Conservation (phyloP, 768 basidiomycete genomes). For the Rhizopogon vinicolor region DNA sequence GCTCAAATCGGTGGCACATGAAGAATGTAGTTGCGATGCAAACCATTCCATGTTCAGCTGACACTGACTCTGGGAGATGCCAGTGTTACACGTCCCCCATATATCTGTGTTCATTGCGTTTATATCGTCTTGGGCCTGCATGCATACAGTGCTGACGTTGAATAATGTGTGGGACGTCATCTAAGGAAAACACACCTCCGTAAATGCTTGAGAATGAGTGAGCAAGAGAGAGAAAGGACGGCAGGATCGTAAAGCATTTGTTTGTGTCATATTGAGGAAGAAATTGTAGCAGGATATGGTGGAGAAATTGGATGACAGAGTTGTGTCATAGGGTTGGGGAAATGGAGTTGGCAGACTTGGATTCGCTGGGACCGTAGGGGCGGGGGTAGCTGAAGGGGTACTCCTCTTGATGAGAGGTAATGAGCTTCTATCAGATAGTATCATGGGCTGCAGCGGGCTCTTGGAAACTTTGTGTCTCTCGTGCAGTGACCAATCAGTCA, state of each 20-base stretch:
- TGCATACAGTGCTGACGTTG: conserved; percentile 3
- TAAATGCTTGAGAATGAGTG: conserved; percentile 48
- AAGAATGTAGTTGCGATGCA: conserved; percentile 38
- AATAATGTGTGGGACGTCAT: neutral
- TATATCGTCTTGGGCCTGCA: conserved; percentile 62
- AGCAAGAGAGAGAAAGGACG: conserved; percentile 70
- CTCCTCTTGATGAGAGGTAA: conserved; percentile 1
- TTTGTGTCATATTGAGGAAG: conserved; percentile 70
- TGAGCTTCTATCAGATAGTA: conserved; percentile 10
- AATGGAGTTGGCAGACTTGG: conserved; percentile 70
- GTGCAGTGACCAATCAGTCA: conserved; percentile 36
- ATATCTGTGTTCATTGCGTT: conserved; percentile 61
- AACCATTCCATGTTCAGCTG: conserved; percentile 65
- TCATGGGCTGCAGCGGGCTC: neutral
- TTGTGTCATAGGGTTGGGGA: conserved; percentile 68
- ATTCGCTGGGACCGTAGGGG: conserved; percentile 22
- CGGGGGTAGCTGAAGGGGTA: conserved; percentile 14
- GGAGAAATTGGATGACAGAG: conserved; percentile 62
- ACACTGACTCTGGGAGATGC: conserved; percentile 44
- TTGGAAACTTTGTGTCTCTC: conserved; percentile 31
- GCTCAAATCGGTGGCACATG: conserved; percentile 55
- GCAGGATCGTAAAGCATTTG: conserved; percentile 61
- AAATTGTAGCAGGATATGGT: conserved; percentile 61
- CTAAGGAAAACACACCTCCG: conserved; percentile 38
- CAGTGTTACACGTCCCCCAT: conserved; percentile 80